Conservation (phyloP, 2,329 filamentous ascomycete species). For the Calonectria pseudoreteaudii region DNA sequence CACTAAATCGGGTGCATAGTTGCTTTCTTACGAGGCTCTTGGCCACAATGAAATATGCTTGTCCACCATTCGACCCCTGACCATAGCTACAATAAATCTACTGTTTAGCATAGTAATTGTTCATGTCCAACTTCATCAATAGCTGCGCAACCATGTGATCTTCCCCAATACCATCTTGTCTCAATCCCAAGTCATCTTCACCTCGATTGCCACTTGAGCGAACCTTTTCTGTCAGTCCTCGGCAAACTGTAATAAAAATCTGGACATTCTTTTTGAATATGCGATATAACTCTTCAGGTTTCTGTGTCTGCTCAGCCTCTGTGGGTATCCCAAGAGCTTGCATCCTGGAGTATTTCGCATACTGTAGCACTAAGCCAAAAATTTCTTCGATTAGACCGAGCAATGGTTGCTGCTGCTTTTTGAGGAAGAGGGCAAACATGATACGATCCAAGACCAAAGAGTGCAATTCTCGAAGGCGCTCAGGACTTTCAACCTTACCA, state of each 20-base stretch:
- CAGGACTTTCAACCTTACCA: constrained; percentile 64
- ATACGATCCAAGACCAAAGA: constrained; percentile 81
- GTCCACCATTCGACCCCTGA: neutral
- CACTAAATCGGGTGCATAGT: neutral
- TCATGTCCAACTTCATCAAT: constrained; percentile 78
- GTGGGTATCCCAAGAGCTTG: constrained; percentile 48
- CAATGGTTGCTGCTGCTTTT: constrained; percentile 80
- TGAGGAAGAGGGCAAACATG: constrained; percentile 77
- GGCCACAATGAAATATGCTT: neutral
- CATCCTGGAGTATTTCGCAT: constrained; percentile 67
- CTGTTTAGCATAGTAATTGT: constrained; percentile 67
- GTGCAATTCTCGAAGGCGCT: constrained; percentile 76
- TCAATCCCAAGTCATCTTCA: constrained; percentile 48
- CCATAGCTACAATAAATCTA: constrained; percentile 14
- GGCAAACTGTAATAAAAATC: constrained; percentile 80
- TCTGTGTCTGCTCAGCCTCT: constrained; percentile 23
- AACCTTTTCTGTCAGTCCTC: constrained; percentile 74
- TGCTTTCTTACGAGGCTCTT: neutral
- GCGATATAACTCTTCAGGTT: constrained; percentile 65
- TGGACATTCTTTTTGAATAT: constrained; percentile 78
- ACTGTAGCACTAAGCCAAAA: constrained; percentile 77
- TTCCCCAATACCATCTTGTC: constrained; percentile 51
- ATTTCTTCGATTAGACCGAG: constrained; percentile 81
- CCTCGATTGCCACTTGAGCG: constrained; percentile 48
- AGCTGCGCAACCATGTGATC: constrained; percentile 77